Base-by-base conservation (phyloP, 495 filamentous ascomycete species). In the Penicillium simplicissimum region DNA sequence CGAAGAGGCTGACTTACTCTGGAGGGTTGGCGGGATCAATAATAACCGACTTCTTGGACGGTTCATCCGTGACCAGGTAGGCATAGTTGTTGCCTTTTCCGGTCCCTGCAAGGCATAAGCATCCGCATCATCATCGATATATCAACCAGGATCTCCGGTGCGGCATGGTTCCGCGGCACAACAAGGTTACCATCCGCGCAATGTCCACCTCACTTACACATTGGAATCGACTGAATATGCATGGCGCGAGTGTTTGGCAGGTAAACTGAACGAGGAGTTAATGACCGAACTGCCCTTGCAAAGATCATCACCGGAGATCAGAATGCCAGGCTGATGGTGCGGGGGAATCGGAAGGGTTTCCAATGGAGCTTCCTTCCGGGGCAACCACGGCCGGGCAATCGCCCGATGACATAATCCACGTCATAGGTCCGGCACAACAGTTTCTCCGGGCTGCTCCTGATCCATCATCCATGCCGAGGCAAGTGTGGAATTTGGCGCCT, bases 181-280 rank as follows among this genome's bases (percentile, higher is more conserved):
- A 55, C 17, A 33, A 11, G 33, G 25, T 17, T 15, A 52, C 14
- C 6, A 52, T 7, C 28, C 48, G 4, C 15, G 11, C 31, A 33
- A 23, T n/a, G 21, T 55, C 52, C 11, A 34, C 40, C 36, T 58
- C 19, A 84, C 90, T 70, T 87, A 97, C 94, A 98, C 95, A 98
- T 98, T 36, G 95, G 95, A 79, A 98, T 96, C 58, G 92, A 92
- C 74, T 93, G 86, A 76, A 98, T 89, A 88, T 97, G 93, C 95
- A 98, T 98, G 65, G 80, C 74, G 71, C 74, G 70, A 57, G 53
- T 19, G 55, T 70, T 70, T 35, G 49, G 59, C 48, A 38, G 40
- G 11, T 42, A 36, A 57, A n/a, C 35, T 23, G 52, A 55, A 19
- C 51, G 52, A 52, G n/a, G 51, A 52, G 37, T 14, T 15, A 67